Evolutionary conservation across 495 filamentous ascomycete genomes (phyloP), one percentile per base, ranked within the genome.

Genomic region (Neurospora sp.): DNA sequence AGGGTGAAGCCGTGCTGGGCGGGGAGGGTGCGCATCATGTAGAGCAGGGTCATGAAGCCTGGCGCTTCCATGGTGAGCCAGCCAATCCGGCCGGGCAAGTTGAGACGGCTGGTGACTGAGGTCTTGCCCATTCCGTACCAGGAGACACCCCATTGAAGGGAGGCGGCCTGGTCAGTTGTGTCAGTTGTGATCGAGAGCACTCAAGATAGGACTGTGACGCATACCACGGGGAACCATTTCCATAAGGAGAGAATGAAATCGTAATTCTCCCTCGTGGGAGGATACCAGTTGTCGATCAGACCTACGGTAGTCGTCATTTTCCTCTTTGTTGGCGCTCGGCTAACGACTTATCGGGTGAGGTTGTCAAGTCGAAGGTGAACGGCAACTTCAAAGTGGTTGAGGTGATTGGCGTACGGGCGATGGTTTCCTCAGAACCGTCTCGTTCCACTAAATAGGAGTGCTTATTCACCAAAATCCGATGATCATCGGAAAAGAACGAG

Each of bases 1-100:
- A 79, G 77, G 18, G 74, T 74, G 72, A 90, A 82, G 27, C 83
- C 85, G 54, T 84, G 78, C 72, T 87, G 77, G 5, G 76, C 71
- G n/a, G 92, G 88, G 20, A 94, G 85, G 1, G 85, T 89, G 77
- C 78, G 85, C 84, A 97, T 90, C 76, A 88, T 89, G 82, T 96
- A 97, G 31, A 94, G 79, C 69, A 98, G 84, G 54, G 89, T 91
- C 4, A 92, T 73, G 70, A 94, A 92, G 70, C 92, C 93, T 20
- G 90, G 88, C 16, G 88, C 82, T 82, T 99, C 96, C 94, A 98
- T 97, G 5, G 88, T 85, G 8, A 89, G 87, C 96, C 96, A 99
- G 71, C 87, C 93, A 39, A 92, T 83, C 75, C 92, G 92, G 75
- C 96, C 96, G n/a, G 94, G 93, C 38, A 98, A 79, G 81, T 99